These are phyloP conservation scores for Dendrocalamus latiflorus DNA, from an alignment of 202 grass and related monocot genomes.

Conservation along the genomic window DNA sequence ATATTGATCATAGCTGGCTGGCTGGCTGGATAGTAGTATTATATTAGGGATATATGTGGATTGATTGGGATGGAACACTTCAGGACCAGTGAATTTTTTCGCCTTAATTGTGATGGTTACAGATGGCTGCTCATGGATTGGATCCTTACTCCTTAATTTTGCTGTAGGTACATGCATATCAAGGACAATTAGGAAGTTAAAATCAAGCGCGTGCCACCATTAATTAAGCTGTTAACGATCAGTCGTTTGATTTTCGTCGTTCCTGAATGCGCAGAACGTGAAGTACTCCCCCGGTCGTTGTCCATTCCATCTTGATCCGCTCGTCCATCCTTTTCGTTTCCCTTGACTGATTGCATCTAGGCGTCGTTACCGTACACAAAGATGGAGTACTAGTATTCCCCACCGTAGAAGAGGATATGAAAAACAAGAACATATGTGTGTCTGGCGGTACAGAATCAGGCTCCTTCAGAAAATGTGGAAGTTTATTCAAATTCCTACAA, in stretches of 20 bases:
- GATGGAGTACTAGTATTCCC: neutral
- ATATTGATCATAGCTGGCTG: too few species aligned
- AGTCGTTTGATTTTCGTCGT: neutral
- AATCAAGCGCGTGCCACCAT: too few species aligned
- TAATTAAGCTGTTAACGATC: conserved; percentile 7
- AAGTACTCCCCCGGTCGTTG: neutral
- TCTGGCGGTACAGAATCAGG: too few species aligned
- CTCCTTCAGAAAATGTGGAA: too few species aligned
- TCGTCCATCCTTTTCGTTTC: neutral
- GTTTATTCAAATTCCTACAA: too few species aligned
- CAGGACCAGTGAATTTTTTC: neutral
- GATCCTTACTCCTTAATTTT: neutral
- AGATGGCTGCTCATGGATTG: neutral
- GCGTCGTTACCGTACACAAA: neutral
- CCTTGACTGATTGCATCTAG: neutral
- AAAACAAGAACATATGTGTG: neutral
- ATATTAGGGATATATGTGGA: too few species aligned
- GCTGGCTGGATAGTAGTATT: too few species aligned
- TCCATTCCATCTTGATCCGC: neutral
- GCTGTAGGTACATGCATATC: conserved; percentile 8
- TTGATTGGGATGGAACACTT: conserved; percentile 11
- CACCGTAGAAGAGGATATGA: neutral
- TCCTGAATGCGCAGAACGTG: neutral
- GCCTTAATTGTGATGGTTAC: conserved; percentile 18
- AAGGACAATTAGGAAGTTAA: conserved; percentile 12